Conservation (phyloP, 78 protist genomes). For the Anaeramoeba flamelloides region DNA sequence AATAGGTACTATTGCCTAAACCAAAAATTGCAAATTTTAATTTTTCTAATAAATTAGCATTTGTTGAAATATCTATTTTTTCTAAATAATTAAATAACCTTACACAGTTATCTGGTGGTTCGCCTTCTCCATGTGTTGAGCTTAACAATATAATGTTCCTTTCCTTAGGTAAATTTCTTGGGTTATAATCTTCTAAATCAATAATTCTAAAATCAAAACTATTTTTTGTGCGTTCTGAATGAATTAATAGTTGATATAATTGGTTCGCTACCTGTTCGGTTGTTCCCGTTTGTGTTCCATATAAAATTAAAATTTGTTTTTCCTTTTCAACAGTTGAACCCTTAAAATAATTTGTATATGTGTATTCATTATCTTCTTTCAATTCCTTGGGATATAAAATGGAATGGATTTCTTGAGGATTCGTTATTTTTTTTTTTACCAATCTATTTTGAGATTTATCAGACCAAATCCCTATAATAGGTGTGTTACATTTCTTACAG, state of each 20-base stretch:
- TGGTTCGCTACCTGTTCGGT: neutral
- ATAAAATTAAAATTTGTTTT: neutral
- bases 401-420: neutral
- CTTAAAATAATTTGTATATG: neutral
- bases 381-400: neutral
- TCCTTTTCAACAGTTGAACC: neutral
- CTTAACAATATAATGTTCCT: neutral
- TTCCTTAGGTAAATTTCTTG: neutral
- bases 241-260: neutral
- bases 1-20: neutral
- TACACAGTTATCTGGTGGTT: neutral
- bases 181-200: neutral
- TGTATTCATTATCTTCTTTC: neutral
- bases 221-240: neutral
- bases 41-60: neutral
- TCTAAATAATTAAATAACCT: neutral
- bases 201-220: neutral
- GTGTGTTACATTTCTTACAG: neutral
- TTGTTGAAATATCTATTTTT: neutral
- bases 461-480: neutral
- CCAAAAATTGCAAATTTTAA: neutral
- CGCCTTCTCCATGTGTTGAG: neutral
- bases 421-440: neutral
- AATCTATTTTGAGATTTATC: neutral
- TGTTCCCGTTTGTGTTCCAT: neutral